Evolutionary conservation across 169 alveolate genomes (phyloP).

Genomic region (Eimeria brunetti): DNA sequence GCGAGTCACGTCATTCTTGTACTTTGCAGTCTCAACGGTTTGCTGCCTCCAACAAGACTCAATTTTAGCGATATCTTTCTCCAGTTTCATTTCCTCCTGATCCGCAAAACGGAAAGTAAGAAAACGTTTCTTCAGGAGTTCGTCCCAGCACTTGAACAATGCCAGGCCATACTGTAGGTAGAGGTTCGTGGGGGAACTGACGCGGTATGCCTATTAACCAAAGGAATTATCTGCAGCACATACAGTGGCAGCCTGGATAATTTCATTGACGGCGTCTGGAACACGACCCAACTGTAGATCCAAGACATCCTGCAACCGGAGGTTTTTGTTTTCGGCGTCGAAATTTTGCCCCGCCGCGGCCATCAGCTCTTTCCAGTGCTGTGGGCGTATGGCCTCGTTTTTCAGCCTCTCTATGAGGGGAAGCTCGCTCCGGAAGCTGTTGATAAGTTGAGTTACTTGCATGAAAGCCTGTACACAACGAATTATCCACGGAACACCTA

Average conservation of each 20-base stretch:
- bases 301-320: slow-evolving; percentile 89
- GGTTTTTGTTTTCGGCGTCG: slow-evolving; percentile 90
- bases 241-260: slow-evolving; percentile 93
- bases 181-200: not conserved
- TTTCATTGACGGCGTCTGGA: slow-evolving; percentile 94
- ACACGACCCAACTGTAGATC: slow-evolving; percentile 91
- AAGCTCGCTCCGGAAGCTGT: slow-evolving; percentile 90
- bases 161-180: not conserved
- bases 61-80: slow-evolving; percentile 91
- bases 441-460: slow-evolving; percentile 89
- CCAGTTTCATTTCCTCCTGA: slow-evolving; percentile 88
- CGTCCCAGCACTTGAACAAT: not conserved
- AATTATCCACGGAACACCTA: not conserved
- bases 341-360: slow-evolving; percentile 77
- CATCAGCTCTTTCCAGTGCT: slow-evolving; percentile 95
- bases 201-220: too few relatives aligned
- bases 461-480: slow-evolving; percentile 83
- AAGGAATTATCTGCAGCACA: slow-evolving; percentile 15
- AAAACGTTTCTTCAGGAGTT: too few relatives aligned
- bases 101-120: not conserved
- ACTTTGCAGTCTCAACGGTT: slow-evolving; percentile 88
- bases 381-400: slow-evolving; percentile 93
- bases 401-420: slow-evolving; percentile 93
- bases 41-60: slow-evolving; percentile 93
- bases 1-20: slow-evolving; percentile 90